Evolutionary conservation across 2,329 filamentous ascomycete genomes (phyloP).

Genomic region (Teratosphaeria gauchensis): DNA sequence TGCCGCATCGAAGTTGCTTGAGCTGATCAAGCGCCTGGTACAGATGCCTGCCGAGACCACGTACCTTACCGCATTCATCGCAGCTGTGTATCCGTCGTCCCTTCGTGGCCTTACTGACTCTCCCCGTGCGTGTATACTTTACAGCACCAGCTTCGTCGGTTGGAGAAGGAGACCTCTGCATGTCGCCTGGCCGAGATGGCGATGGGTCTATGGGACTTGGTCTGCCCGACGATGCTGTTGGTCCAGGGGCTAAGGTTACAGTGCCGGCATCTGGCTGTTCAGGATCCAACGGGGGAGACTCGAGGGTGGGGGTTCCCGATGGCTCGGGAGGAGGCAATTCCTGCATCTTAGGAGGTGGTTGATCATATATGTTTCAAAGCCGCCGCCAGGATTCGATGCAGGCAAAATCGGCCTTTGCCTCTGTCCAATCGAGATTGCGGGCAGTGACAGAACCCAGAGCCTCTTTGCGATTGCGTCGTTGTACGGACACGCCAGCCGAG

Average conservation of each 20-base stretch:
- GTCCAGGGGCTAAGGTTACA: background rate
- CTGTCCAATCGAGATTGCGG: background rate
- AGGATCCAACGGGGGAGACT: background rate
- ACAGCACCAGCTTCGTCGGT: constrained; percentile 17
- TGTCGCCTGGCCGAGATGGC: constrained; percentile 12
- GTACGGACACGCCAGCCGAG: background rate
- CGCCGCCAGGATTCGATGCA: background rate
- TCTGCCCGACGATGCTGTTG: background rate
- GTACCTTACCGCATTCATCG: constrained; percentile 37
- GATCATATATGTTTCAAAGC: constrained; percentile 5
- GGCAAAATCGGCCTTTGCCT: background rate
- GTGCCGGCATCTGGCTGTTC: background rate
- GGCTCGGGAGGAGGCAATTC: constrained; percentile 1
- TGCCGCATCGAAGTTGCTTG: background rate
- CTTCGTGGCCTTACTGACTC: constrained; percentile 40
- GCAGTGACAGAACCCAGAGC: background rate
- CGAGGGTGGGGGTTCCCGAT: background rate
- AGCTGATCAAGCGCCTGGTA: background rate
- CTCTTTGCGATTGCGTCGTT: background rate
- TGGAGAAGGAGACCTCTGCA: constrained; percentile 14
- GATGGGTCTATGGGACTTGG: constrained; percentile 5
- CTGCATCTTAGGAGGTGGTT: constrained; percentile 3
- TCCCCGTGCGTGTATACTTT: constrained; percentile 36
- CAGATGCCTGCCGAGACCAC: background rate
- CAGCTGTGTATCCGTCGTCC: constrained; percentile 37